Conservation (phyloP, 495 filamentous ascomycete genomes). For the Neurospora hispaniola region DNA sequence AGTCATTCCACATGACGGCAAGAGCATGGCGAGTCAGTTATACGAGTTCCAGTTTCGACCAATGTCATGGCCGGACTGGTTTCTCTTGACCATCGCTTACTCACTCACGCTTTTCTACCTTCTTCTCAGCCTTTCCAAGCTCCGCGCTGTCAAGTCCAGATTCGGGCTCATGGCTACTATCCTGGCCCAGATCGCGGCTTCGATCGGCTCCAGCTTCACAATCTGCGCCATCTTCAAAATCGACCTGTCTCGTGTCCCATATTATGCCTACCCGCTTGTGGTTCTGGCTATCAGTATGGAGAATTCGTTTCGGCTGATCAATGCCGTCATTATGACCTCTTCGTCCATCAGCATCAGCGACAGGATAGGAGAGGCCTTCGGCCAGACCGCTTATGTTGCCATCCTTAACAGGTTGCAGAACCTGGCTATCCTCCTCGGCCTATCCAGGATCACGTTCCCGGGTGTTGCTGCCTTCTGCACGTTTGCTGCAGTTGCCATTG, state of each 20-base stretch:
- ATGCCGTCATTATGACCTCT: conserved; percentile 55
- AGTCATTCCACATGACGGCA: conserved; percentile 48
- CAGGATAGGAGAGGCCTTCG: conserved; percentile 56
- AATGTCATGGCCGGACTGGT: conserved; percentile 48
- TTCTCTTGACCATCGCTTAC: conserved; percentile 50
- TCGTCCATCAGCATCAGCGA: conserved; percentile 46
- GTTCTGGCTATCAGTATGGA: conserved; percentile 59
- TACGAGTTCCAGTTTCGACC: conserved; percentile 67
- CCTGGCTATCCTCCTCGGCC: conserved; percentile 42
- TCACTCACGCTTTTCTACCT: conserved; percentile 47
- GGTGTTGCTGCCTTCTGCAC: conserved; percentile 58
- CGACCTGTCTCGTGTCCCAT: conserved; percentile 49
- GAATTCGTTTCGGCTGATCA: conserved; percentile 63
- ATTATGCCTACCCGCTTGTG: conserved; percentile 57
- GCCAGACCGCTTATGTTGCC: conserved; percentile 55
- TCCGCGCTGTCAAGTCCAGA: conserved; percentile 57
- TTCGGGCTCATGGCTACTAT: conserved; percentile 57
- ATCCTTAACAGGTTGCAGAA: conserved; percentile 50
- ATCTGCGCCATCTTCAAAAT: conserved; percentile 51
- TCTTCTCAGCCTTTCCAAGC: conserved; percentile 43
- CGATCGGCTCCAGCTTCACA: conserved; percentile 55
- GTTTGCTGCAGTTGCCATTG: conserved; percentile 55
- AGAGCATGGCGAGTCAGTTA: conserved; percentile 39
- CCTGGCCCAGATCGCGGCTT: conserved; percentile 52
- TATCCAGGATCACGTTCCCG: conserved; percentile 47